Conservation (phyloP, 345 rosid genomes). For the Barbarea vulgaris region DNA sequence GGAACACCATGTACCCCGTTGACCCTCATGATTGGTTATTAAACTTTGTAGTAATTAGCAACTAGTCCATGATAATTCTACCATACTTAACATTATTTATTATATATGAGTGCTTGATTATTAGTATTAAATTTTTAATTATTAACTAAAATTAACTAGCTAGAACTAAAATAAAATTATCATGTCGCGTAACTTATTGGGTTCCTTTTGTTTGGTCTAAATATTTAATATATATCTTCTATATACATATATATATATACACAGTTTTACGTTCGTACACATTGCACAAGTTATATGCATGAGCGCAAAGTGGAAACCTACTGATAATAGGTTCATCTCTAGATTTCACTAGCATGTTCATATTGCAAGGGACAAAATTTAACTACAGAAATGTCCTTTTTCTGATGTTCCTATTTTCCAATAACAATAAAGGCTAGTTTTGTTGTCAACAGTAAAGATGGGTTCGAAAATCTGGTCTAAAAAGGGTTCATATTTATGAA, state of each 20-base stretch:
- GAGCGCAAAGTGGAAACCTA: conserved; percentile 43
- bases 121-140: neutral
- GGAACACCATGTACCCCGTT: conserved; percentile 35
- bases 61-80: conserved; percentile 13
- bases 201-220: conserved; percentile 17
- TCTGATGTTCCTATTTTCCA: conserved; percentile 4
- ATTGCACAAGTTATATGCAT: conserved; percentile 30
- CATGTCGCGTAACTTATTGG: conserved; percentile 23
- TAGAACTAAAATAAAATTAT: neutral
- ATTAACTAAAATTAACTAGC: neutral
- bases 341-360: conserved; percentile 25
- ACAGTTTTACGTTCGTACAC: conserved; percentile 18
- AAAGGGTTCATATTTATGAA: conserved; percentile 23
- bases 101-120: neutral
- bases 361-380: conserved; percentile 6
- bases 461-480: neutral
- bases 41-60: conserved; percentile 20
- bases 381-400: conserved; percentile 2
- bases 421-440: conserved; percentile 29
- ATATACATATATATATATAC: neutral
- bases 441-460: conserved; percentile 28
- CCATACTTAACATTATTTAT: neutral
- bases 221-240: neutral
- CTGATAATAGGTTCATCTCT: conserved; percentile 28
- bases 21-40: conserved; percentile 35